These are phyloP conservation scores for Arabis alpina DNA, from an alignment of 345 rosid genomes.

Conservation along the genomic window DNA sequence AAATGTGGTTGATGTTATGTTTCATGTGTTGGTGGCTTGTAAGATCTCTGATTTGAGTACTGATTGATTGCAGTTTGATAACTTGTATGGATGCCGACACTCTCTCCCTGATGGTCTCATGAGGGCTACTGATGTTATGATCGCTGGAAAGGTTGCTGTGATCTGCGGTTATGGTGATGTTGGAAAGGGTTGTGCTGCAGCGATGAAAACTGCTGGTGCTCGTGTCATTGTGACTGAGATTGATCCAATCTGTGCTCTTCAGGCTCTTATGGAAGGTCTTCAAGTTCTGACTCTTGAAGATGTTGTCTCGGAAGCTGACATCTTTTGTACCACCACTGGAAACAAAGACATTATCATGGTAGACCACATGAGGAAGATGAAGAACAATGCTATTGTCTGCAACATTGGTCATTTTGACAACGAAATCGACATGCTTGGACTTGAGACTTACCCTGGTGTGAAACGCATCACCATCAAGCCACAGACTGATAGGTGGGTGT, in stretches of 20 bases:
- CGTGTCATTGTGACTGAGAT: conserved; percentile 77
- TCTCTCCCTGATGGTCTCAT: conserved; percentile 68
- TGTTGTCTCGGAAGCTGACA: conserved; percentile 60
- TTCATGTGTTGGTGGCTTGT: conserved; percentile 1
- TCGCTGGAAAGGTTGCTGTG: conserved; percentile 69
- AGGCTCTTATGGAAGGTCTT: conserved; percentile 75
- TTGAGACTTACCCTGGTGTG: conserved; percentile 66
- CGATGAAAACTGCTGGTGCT: conserved; percentile 69
- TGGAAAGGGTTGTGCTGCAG: conserved; percentile 78
- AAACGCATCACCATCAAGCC: conserved; percentile 77
- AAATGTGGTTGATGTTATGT: not conserved
- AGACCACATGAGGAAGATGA: conserved; percentile 67
- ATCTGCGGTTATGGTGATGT: conserved; percentile 80
- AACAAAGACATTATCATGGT: conserved; percentile 80
- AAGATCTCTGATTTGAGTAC: conserved; percentile 2
- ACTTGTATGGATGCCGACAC: conserved; percentile 76
- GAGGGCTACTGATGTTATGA: conserved; percentile 74
- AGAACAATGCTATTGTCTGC: conserved; percentile 74
- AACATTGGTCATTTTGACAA: conserved; percentile 81
- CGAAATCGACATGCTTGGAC: conserved; percentile 69
- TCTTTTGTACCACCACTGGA: conserved; percentile 74
- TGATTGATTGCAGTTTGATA: conserved; percentile 55
- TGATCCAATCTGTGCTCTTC: conserved; percentile 77
- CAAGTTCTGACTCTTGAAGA: conserved; percentile 67
- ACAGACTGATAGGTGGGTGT: conserved; percentile 61